Evolutionary conservation across 2,329 filamentous ascomycete genomes (phyloP), one percentile per base, ranked within the genome.

Genomic region (Claviceps sp.): DNA sequence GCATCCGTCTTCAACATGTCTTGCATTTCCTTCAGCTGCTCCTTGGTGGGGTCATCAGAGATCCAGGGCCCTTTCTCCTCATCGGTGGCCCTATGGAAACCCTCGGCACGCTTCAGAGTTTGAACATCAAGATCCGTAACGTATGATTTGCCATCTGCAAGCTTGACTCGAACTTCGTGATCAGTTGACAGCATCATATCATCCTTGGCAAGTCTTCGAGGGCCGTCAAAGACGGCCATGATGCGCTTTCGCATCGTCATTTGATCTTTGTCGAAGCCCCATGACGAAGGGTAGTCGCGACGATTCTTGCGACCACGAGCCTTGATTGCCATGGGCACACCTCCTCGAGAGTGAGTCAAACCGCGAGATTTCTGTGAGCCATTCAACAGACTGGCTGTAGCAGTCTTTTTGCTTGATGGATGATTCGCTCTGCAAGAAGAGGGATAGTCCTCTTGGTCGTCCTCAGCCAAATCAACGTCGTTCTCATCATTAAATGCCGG

Each of bases 191-290:
- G 82, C 89, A 96, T 95, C 89, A 97, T 93, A 70, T 98, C 93
- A 65, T 98, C 93, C 73, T 97, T 97, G 79, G 87, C 93, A 48
- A 98, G 77, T 43, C 91, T 83, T 50, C 90, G 82, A 16, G 78
- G 78, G 0, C 93, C 93, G 63, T 97, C 89, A 62, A 94, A 98
- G 19, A 95, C 87, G 57, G 89, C 89, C 62, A 97, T 76, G 52
- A 96, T 89, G 30, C 93, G 87, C 80, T 96, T 96, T 81, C 94
- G 96, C 81, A 95, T 94, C 64, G 87, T 94, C 88, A 97, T 95
- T 73, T 93, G 89, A 62, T 88, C 86, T 62, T 87, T 84, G 56
- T 90, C 81, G 61, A 90, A 93, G 50, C 93, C 91, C 93, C 93
- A 98, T 1, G 87, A 90, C 0, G 87, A 82, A 13, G 93, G 93